Conservation (phyloP, 768 basidiomycete genomes). For the Tylopilus rubrobrunneus region DNA sequence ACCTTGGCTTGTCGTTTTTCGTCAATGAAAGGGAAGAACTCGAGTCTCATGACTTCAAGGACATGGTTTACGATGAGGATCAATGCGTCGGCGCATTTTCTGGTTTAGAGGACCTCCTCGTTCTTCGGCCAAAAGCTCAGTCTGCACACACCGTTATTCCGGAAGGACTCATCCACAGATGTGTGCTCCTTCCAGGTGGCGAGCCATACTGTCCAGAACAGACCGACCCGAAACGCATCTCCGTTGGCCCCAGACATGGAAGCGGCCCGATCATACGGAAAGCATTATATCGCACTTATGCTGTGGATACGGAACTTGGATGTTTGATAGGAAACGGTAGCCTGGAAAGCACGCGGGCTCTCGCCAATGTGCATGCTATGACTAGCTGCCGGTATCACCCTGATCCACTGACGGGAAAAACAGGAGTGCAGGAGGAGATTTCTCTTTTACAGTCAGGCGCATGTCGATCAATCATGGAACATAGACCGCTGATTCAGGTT, state of each 20-base stretch:
- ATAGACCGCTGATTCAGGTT: not conserved
- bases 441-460: not conserved
- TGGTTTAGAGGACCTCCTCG: no score
- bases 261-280: no score
- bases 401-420: not conserved
- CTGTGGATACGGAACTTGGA: not conserved
- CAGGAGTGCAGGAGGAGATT: not conserved
- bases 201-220: not conserved
- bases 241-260: not conserved
- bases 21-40: no score
- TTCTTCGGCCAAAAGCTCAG: no score
- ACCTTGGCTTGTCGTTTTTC: no score
- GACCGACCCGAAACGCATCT: not conserved
- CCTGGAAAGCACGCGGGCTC: not conserved
- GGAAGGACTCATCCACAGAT: not conserved
- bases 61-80: no score
- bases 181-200: not conserved
- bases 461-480: not conserved
- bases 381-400: not conserved
- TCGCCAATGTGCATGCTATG: not conserved
- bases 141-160: no score
- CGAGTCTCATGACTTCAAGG: no score
- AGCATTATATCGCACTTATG: not conserved
- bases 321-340: not conserved
- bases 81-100: no score